phyloP scores from a whole-genome alignment of 2,329 filamentous ascomycete species.

The Hyphodiscus sp. region DNA sequence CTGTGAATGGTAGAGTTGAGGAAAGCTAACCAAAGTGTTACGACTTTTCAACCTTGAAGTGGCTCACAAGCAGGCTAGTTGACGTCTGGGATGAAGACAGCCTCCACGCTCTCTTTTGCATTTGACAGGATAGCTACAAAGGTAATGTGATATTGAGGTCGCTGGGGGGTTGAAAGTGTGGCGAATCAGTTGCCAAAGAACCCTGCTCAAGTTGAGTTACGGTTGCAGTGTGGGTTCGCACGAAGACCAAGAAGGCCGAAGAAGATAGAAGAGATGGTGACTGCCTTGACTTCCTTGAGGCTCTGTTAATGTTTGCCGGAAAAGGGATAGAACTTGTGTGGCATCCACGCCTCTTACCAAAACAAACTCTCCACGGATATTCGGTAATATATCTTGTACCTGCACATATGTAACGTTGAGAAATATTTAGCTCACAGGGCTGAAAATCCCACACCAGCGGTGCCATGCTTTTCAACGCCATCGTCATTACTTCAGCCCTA shows the following conservation, averaged over 20 bases:
- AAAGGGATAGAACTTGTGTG: neutral
- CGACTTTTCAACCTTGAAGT: slow-evolving; percentile 2
- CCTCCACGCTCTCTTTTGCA: neutral
- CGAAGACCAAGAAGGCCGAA: slow-evolving; percentile 9
- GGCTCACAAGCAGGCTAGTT: slow-evolving; percentile 1
- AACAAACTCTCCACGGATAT: neutral
- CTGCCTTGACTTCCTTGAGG: slow-evolving; percentile 18
- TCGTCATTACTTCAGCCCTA: neutral
- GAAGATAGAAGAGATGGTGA: slow-evolving; percentile 1
- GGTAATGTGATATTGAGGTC: slow-evolving; percentile 13
- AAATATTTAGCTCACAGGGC: neutral
- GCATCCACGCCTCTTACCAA: neutral
- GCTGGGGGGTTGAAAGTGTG: slow-evolving; percentile 14
- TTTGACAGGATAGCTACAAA: slow-evolving; percentile 14
- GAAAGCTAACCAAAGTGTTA: slow-evolving; percentile 7
- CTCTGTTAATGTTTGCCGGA: slow-evolving; percentile 4
- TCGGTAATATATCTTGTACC: neutral
- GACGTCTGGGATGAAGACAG: slow-evolving; percentile 3
- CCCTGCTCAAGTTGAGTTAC: slow-evolving; percentile 6
- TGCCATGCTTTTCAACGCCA: neutral
- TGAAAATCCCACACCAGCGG: neutral
- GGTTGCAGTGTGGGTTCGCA: slow-evolving; percentile 3
- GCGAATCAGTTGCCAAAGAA: slow-evolving; percentile 18
- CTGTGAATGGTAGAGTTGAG: slow-evolving; percentile 14
- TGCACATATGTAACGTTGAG: neutral